Base-by-base conservation (phyloP, 2,329 filamentous ascomycete species). In the Teratosphaeria viscida region DNA sequence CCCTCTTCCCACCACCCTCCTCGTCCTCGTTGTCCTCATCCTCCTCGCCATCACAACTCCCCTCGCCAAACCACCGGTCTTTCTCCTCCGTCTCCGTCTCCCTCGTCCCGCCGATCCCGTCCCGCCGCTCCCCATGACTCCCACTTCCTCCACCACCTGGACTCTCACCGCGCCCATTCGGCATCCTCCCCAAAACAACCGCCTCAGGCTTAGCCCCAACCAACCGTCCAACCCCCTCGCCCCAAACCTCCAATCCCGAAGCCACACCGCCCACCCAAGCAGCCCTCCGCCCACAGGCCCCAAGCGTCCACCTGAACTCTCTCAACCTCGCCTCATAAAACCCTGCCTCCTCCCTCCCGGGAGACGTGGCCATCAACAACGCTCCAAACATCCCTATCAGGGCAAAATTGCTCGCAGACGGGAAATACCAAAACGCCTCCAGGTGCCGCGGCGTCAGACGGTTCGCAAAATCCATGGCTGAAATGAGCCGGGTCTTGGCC, bases 381-480 rank as follows among this genome's bases (percentile, higher is more conserved):
- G 89, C 89, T 3, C 92, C 92, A 72, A 97, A 97, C 0, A 92
- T 96, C 59, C 91, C 92, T 68, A 97, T 96, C 11, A 97, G 81
- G 0, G 92, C 92, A 75, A 97, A 96, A 74, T 96, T 96, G 43
- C 88, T 89, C 68, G 90, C 89, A 49, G 87, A 90, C 1, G 89
- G 86, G 70, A 92, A 92, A 71, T 89, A 92, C 92, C 92, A 97
- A 75, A 96, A 96, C 0, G 90, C 84, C n/a, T 87, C 85, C 34
- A 96, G 81, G 68, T 97, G 92, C 39, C 86, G 84, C 0, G 90
- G 90, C 53, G 88, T 90, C 35, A 97, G 82, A 0, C 92, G 87
- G 75, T 96, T 96, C 67, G 96, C 91, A 74, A 96, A 96, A 72
- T 97, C 92, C 89, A 97, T 95, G 64, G 92, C 91, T 26, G 89